Evolutionary conservation across 148 eudicot species (phyloP), one percentile per base, ranked within the genome.

Genomic region (Chenopodium album): DNA sequence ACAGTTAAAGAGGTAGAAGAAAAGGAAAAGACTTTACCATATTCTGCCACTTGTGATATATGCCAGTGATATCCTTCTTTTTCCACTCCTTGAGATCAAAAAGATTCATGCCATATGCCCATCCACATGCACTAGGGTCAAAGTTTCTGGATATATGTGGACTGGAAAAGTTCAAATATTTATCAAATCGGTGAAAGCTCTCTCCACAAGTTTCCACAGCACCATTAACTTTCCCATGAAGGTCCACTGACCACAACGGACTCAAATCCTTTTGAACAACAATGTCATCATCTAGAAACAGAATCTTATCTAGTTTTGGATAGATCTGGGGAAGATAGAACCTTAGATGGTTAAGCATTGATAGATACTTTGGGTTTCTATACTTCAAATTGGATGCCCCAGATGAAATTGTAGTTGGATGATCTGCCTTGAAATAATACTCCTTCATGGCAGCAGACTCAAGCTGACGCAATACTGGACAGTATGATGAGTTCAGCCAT

Each of bases 21-120:
- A 50, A 31, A 79, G 76, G 67, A 81, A 31, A 29, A 62, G 54
- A 62, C 81, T 83, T 84, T 86, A 94, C 98, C 98, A 90, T 86
- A 85, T 91, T 90, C 82, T 94, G 98, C 98, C 98, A 94, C 85
- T 82, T 89, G 91, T 94, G 98, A 79, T 94, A 94, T 78, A 92
- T 90, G 48, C 94, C 98, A 19, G 98, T 94, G 34, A 92, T 92
- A 85, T 92, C 91, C 78, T 86, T 87, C 84, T 83, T 88, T 82
- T 88, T 94, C 97, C 98, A 94, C 82, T 84, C 92, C 87, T 92
- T 88, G 52, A 94, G 94, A 88, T 94, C 97, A 86, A 94, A 94
- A 11, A 94, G 70, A 81, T 94, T 94, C 98, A 94, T 94, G 71
- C 98, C 98, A 81, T 92, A 94, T 1, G 98, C 98, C 98, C 98